phyloP scores from a whole-genome alignment of 768 basidiomycete genomes.

The Russula lepida region DNA sequence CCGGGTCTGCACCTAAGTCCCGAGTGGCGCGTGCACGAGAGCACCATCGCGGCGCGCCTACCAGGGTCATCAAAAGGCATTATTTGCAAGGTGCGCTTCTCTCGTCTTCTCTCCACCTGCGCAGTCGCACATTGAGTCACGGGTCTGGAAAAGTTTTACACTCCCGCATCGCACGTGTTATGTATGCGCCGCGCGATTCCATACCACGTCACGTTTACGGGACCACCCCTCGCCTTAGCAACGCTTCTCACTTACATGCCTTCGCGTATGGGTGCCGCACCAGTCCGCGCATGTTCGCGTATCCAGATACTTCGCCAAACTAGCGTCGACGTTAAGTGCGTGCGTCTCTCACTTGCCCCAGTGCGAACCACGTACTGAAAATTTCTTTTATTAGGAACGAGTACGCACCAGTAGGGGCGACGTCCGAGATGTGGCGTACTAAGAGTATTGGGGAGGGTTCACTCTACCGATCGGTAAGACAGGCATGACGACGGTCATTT shows the following conservation, averaged over 20 bases:
- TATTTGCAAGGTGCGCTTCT: slow-evolving; percentile 2
- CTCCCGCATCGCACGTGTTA: slow-evolving; percentile 55
- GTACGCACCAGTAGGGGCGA: neutral
- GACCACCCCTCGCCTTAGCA: slow-evolving; percentile 47
- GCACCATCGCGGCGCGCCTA: slow-evolving; percentile 25
- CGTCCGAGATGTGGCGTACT: slow-evolving; percentile 15
- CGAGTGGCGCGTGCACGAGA: slow-evolving; percentile 45
- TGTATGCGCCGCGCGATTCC: slow-evolving; percentile 52
- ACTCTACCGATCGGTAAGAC: slow-evolving; percentile 5
- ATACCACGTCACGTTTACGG: slow-evolving; percentile 55
- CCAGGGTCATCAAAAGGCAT: neutral
- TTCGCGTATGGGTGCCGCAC: slow-evolving; percentile 26
- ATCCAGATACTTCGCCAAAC: slow-evolving; percentile 61
- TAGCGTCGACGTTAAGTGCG: slow-evolving; percentile 52
- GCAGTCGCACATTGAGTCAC: too few species aligned
- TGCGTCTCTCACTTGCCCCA: neutral
- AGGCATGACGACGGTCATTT: neutral
- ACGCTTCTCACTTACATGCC: slow-evolving; percentile 56
- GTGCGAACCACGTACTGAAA: neutral
- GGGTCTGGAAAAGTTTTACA: slow-evolving; percentile 34
- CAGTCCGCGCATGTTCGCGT: slow-evolving; percentile 36
- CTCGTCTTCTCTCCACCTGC: neutral
- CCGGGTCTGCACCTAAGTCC: slow-evolving; percentile 37
- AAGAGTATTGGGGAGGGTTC: slow-evolving; percentile 12
- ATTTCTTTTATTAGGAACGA: neutral